Percentiles rank a stretch among this genome's conserved stretches.
Conservation (phyloP, 768 basidiomycete genomes). For the Pleurotus ostreatus region DNA sequence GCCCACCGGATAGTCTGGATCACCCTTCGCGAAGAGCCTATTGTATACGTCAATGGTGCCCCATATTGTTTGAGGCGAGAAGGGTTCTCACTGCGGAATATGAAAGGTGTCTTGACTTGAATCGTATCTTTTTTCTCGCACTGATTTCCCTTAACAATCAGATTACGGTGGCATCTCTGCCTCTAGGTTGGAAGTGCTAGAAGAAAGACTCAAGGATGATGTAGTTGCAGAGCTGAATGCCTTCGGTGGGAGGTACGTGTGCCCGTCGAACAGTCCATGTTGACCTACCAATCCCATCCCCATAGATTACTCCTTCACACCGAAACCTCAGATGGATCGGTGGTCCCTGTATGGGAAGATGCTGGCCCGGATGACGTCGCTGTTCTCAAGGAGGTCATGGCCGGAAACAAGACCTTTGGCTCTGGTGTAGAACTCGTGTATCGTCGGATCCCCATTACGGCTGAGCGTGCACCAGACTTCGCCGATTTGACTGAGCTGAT, state of each 20-base stretch:
- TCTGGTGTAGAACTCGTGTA: slow-evolving; percentile 67
- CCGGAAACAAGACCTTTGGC: slow-evolving; percentile 36
- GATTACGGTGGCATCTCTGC: slow-evolving; percentile 96
- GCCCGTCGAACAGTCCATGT: not conserved
- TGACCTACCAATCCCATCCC: too few relatives aligned
- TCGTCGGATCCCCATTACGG: slow-evolving; percentile 87
- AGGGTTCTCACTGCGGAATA: slow-evolving; percentile 83
- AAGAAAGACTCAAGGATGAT: slow-evolving; percentile 86
- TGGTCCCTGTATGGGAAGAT: slow-evolving; percentile 95
- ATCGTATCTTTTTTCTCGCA: too few relatives aligned
- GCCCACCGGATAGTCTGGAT: slow-evolving; percentile 80
- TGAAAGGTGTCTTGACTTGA: slow-evolving; percentile 61
- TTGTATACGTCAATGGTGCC: slow-evolving; percentile 89
- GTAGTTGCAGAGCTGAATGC: slow-evolving; percentile 76
- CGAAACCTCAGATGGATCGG: slow-evolving; percentile 81
- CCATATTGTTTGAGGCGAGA: slow-evolving; percentile 89
- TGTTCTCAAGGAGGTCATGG: slow-evolving; percentile 89
- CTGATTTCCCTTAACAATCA: slow-evolving; percentile 18
- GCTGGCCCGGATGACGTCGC: slow-evolving; percentile 67
- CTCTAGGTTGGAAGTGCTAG: slow-evolving; percentile 82
- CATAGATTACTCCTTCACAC: slow-evolving; percentile 81
- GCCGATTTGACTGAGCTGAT: slow-evolving; percentile 73
- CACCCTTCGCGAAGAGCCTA: slow-evolving; percentile 88
- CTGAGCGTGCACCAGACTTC: slow-evolving; percentile 78
- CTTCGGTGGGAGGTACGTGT: slow-evolving; percentile 74